Conservation (phyloP, 2,329 filamentous ascomycete genomes). For the Neospermospora avenae region DNA sequence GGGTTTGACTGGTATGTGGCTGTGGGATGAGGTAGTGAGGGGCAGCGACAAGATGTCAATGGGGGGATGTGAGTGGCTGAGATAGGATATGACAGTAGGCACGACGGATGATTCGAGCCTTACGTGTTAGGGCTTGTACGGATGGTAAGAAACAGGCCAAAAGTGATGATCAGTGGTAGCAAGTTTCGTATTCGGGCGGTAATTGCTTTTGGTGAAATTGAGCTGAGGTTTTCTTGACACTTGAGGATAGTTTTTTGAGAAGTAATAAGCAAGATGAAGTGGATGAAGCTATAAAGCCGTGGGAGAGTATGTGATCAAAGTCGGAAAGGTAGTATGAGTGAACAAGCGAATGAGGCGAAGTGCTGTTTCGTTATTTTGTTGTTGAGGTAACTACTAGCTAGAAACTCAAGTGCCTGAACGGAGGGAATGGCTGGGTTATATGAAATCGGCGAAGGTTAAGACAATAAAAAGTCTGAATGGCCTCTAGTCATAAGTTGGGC, state of each 20-base stretch:
- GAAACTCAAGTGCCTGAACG: neutral
- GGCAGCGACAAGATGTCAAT: neutral
- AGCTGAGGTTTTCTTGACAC: neutral
- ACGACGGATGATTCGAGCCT: neutral
- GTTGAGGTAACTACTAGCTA: neutral
- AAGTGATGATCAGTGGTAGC: slow-evolving; percentile 1
- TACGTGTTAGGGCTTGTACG: neutral
- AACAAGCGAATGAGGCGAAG: no score
- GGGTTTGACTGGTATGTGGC: neutral
- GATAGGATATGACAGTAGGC: neutral
- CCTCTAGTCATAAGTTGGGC: neutral
- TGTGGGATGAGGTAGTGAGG: slow-evolving; percentile 13
- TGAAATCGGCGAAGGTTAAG: neutral
- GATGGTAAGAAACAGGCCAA: neutral
- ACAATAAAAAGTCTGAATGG: neutral
- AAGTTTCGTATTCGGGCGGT: neutral
- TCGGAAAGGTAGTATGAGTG: no score
- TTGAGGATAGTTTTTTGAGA: neutral
- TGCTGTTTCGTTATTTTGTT: neutral
- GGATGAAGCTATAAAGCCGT: no score
- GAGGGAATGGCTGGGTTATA: neutral
- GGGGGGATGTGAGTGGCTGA: neutral
- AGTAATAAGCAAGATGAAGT: neutral
- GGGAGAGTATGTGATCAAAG: no score
- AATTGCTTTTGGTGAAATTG: neutral